Conservation (phyloP, 495 filamentous ascomycete species). For the Podospora didyma region DNA sequence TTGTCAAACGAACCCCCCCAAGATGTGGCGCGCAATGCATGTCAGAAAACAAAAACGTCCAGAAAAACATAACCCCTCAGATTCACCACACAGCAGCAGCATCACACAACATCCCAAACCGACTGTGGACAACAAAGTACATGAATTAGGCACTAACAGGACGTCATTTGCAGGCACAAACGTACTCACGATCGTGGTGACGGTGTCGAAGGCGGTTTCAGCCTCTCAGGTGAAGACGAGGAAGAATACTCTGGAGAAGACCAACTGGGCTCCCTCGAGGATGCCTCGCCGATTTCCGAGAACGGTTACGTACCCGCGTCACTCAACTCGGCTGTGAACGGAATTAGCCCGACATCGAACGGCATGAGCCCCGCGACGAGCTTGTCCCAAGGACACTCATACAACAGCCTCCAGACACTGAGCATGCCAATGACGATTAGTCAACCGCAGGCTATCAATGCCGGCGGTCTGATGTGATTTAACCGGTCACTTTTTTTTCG, state of each 20-base stretch:
- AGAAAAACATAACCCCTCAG: slow-evolving; percentile 16
- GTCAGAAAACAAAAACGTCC: slow-evolving; percentile 19
- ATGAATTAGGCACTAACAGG: slow-evolving; percentile 29
- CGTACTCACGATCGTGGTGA: slow-evolving; percentile 84
- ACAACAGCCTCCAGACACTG: slow-evolving; percentile 48
- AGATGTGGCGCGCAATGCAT: slow-evolving; percentile 35
- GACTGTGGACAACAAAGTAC: slow-evolving; percentile 17
- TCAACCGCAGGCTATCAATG: slow-evolving; percentile 42
- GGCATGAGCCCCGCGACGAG: slow-evolving; percentile 23
- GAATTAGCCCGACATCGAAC: slow-evolving; percentile 22
- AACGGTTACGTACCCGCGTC: slow-evolving; percentile 47
- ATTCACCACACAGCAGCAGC: slow-evolving; percentile 22
- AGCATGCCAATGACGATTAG: slow-evolving; percentile 58
- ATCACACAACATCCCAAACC: slow-evolving; percentile 30
- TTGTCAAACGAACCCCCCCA: slow-evolving; percentile 22
- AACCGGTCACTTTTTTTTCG: not conserved
- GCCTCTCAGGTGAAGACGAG: slow-evolving; percentile 68
- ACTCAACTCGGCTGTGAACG: slow-evolving; percentile 36
- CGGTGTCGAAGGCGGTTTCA: slow-evolving; percentile 64
- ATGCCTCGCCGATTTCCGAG: slow-evolving; percentile 65
- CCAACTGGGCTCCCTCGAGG: slow-evolving; percentile 69
- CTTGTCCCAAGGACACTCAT: slow-evolving; percentile 33
- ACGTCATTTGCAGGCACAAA: slow-evolving; percentile 64
- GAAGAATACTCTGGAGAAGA: slow-evolving; percentile 66
- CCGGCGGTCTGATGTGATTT: slow-evolving; percentile 36